Base-by-base conservation (phyloP, 1,284 basidiomycete genomes). In the Leucoagaricus sp. region DNA sequence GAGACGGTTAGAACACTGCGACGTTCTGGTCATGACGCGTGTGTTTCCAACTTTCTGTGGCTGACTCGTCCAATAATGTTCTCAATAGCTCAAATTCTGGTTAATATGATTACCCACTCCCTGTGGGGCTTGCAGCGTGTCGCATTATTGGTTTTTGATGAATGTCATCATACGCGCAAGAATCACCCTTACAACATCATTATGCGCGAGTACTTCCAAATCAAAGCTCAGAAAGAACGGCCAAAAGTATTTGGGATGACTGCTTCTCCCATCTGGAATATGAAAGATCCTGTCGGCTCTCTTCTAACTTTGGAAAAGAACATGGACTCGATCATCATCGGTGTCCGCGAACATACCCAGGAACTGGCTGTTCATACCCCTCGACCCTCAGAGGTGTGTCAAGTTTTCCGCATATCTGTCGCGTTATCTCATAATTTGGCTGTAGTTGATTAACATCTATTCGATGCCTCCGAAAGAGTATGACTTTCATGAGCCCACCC, bases 231-330 rank as follows among this genome's bases (percentile, higher is more conserved):
- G 1, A 45, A 71, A 2, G 64, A 73, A 10, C 78, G 89, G 17
- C 92, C 92, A 1, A 92, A 88, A 66, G 78, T 94, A n/a, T 91
- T 94, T 62, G 92, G 93, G 4, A 88, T 94, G 85, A 94, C 92
- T 0, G 93, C 92, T 0, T 93, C 89, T 23, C 91, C 92, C 0
- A 83, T 93, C 28, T 92, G 87, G 86, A 89, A 91, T 62, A 76
- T 82, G 10, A 85, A 81, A 59, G 81, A 89, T 55, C 82, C 88
- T 0, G 69, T 73, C 13, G 78, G 78, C 36, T 87, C 86, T 7
- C 71, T 88, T 15, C 67, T 76, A 33, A 75, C 76, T n/a, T 75
- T 94, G 1, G 90, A 94, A 70, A 71, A 72, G 44, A 89, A 86
- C 58, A 68, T 94, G 67, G 81, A 91, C 68, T 79, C 87, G 5